These are phyloP conservation scores for Neurospora sp. DNA, from an alignment of 495 filamentous ascomycete species.

Conservation along the genomic window DNA sequence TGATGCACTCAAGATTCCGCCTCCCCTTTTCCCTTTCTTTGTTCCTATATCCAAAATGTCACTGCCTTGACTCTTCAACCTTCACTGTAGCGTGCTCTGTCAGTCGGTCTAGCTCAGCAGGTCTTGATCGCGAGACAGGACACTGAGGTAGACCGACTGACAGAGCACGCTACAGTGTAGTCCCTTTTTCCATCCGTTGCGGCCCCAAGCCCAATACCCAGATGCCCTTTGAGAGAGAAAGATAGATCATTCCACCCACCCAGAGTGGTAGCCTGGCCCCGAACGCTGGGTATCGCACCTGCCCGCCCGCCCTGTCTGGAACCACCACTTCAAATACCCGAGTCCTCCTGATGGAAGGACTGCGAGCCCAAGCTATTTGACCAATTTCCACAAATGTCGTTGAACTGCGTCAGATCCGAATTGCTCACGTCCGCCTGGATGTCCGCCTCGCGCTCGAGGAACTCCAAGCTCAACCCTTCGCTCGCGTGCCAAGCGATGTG, in stretches of 20 bases:
- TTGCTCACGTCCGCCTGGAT: not conserved
- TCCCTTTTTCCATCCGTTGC: not conserved
- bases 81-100: too few species aligned
- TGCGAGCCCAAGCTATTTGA: not conserved
- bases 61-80: too few species aligned
- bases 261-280: not conserved
- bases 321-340: slow-evolving; percentile 2
- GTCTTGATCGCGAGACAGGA: too few species aligned
- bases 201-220: not conserved
- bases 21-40: not conserved
- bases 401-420: not conserved
- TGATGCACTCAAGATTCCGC: not conserved
- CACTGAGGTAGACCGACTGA: too few species aligned
- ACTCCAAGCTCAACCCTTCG: slow-evolving; percentile 12
- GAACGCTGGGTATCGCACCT: not conserved
- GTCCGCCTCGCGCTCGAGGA: slow-evolving; percentile 7
- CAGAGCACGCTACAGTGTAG: not conserved
- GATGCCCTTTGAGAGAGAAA: too few species aligned
- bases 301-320: not conserved
- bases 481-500: slow-evolving; percentile 20
- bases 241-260: too few species aligned
- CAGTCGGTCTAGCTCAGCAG: too few species aligned
- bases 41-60: too few species aligned
- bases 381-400: slow-evolving; percentile 5
- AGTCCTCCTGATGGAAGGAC: slow-evolving; percentile 11